These are phyloP conservation scores for Austroboletus niveus DNA, from an alignment of 1,284 basidiomycete species.

Conservation along the genomic window DNA sequence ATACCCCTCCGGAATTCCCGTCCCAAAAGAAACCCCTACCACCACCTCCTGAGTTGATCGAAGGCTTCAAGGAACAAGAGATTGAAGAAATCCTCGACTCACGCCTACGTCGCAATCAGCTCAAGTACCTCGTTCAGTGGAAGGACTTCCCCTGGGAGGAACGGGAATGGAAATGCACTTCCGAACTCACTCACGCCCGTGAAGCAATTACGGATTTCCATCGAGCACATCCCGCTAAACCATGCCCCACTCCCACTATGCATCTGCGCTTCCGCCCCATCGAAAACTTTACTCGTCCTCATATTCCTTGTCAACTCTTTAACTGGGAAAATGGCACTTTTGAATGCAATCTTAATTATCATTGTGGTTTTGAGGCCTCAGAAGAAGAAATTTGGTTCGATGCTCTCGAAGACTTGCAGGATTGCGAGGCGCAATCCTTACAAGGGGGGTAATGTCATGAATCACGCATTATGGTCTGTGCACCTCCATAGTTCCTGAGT, in stretches of 20 bases:
- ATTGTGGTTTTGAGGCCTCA: accelerated
- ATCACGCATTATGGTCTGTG: no score
- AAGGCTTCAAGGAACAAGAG: no score
- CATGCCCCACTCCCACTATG: not conserved
- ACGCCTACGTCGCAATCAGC: no score
- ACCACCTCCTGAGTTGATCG: no score
- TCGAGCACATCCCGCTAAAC: not conserved
- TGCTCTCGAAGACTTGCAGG: not conserved
- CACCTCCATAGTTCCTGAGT: no score
- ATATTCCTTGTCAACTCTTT: not conserved
- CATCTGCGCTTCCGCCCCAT: not conserved
- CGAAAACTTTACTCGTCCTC: not conserved
- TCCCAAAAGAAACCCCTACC: no score
- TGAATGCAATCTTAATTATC: not conserved
- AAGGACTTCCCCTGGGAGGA: not conserved
- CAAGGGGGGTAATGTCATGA: no score
- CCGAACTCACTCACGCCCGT: not conserved
- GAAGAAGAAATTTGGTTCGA: not conserved
- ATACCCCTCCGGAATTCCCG: no score
- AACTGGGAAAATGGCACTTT: not conserved
- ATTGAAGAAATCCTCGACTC: no score
- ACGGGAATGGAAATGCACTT: not conserved
- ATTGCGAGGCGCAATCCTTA: no score
- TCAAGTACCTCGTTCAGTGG: not conserved
- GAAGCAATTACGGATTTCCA: not conserved